phyloP scores from a whole-genome alignment of 192 early-diverging fungal genomes.

The Backusella sp. region DNA sequence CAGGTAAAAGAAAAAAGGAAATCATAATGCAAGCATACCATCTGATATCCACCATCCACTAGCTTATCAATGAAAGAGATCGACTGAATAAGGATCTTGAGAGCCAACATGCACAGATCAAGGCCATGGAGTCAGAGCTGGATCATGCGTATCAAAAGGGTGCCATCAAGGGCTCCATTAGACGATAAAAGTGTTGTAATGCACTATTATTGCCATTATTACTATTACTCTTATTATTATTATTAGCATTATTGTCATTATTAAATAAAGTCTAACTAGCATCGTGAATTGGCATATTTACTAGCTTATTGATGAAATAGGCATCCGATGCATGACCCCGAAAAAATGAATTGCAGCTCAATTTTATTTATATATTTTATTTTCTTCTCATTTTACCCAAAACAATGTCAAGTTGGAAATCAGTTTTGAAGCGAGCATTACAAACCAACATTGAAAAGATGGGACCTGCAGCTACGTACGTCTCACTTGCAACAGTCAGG shows the following conservation, averaged over 20 bases:
- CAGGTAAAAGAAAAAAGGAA: conserved; percentile 29
- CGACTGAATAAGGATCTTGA: conserved; percentile 99
- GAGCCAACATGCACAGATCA: conserved; percentile 89
- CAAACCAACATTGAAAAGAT: conserved; percentile 21
- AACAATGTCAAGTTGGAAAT: conserved; percentile 23
- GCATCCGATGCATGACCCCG: too few relatives aligned
- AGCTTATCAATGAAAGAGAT: conserved; percentile 94
- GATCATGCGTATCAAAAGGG: conserved; percentile 33
- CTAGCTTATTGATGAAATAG: too few relatives aligned
- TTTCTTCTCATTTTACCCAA: neutral
- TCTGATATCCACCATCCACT: too few relatives aligned
- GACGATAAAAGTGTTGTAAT: neutral
- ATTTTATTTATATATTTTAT: neutral
- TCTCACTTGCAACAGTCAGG: conserved; percentile 25
- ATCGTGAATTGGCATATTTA: too few relatives aligned
- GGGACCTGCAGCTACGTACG: conserved; percentile 17
- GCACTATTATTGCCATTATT: neutral
- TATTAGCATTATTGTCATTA: neutral
- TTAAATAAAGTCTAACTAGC: too few relatives aligned
- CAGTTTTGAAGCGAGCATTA: conserved; percentile 11
- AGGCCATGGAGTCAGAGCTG: conserved; percentile 87
- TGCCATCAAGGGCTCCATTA: neutral
- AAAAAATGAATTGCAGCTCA: too few relatives aligned
- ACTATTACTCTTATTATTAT: neutral
- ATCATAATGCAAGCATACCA: too few relatives aligned